These are phyloP conservation scores for Colletotrichum liaoningense DNA, from an alignment of 2,329 filamentous ascomycete genomes.

Conservation along the genomic window DNA sequence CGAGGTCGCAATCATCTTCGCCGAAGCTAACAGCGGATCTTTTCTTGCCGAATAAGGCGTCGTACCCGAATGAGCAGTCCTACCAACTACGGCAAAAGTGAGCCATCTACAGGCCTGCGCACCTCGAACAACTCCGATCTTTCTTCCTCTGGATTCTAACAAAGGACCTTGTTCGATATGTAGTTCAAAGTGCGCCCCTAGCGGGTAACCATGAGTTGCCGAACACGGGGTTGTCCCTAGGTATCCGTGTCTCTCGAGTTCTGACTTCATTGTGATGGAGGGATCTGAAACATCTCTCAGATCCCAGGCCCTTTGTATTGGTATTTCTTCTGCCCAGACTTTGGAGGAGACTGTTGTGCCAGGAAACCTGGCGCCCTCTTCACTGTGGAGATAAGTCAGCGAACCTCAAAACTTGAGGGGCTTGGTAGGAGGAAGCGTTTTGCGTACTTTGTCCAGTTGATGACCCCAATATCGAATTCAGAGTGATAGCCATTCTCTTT, in stretches of 20 bases:
- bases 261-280: slow-evolving; percentile 40
- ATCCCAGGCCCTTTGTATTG: slow-evolving; percentile 69
- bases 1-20: slow-evolving; percentile 74
- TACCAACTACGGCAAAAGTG: slow-evolving; percentile 72
- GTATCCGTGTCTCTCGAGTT: slow-evolving; percentile 73
- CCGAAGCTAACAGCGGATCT: slow-evolving; percentile 76
- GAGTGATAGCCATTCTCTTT: slow-evolving; percentile 76
- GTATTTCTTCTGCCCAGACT: slow-evolving; percentile 79
- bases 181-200: slow-evolving; percentile 83
- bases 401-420: accelerated
- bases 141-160: slow-evolving; percentile 71
- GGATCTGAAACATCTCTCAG: slow-evolving; percentile 58
- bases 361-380: slow-evolving; percentile 85
- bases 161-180: slow-evolving; percentile 89
- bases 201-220: slow-evolving; percentile 51
- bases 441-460: slow-evolving; percentile 80
- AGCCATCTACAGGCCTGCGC: slow-evolving; percentile 84
- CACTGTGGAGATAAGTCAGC: slow-evolving; percentile 54
- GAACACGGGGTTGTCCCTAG: slow-evolving; percentile 60
- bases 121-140: slow-evolving; percentile 77
- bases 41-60: slow-evolving; percentile 76
- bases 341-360: slow-evolving; percentile 80
- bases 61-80: slow-evolving; percentile 80
- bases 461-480: slow-evolving; percentile 76
- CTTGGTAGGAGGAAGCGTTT: background rate